Evolutionary conservation across 768 basidiomycete genomes (phyloP), one percentile per base, ranked within the genome.

Genomic region (Agrocybe chaxingu): DNA sequence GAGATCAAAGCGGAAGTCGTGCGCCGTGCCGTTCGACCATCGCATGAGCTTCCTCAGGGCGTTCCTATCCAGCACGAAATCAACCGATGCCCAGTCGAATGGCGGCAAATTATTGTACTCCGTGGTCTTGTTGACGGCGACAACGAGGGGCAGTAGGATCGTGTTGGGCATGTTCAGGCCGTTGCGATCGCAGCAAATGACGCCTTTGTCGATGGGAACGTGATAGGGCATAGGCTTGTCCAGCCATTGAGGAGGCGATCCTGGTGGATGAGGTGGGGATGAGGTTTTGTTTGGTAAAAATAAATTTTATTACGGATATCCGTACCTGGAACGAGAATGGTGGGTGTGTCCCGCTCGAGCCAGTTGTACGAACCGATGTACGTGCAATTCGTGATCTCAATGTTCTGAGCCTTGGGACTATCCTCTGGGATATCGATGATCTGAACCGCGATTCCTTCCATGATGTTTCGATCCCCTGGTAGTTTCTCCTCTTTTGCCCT

Each of bases 341-440:
- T 80, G 0, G 82, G 80, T 8, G 62, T 58, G 0, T 61, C 53
- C 0, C 66, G 31, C 41, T 63, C 61, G 31, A 72, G 62, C 82
- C 82, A 84, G 36, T 78, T 81, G 60, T 84, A 84, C 0, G 82
- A 84, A 3, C 78, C 77, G 38, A 82, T 63, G 32, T 69, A 72
- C 31, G 67, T 54, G 42, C 49, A 61, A 39, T 64, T 50, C 12
- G 43, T 51, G 8, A 59, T 42, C 8, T 29, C 30, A n/a, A 74
- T 62, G 31, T 70, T 57, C 32, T 66, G 61, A 31, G 67, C 67
- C 33, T 55, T 47, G 11, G 24, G 41, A 24, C 52, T 34, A 11
- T 35, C 39, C 1, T 56, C 37, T 44, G 66, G 66, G 5, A 60
- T 52, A 8, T 41, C 19, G 18, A 75, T 55, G 30, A 51, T 68